Conservation (phyloP, 2,329 filamentous ascomycete genomes). For the Cladophialophora bantiana region DNA sequence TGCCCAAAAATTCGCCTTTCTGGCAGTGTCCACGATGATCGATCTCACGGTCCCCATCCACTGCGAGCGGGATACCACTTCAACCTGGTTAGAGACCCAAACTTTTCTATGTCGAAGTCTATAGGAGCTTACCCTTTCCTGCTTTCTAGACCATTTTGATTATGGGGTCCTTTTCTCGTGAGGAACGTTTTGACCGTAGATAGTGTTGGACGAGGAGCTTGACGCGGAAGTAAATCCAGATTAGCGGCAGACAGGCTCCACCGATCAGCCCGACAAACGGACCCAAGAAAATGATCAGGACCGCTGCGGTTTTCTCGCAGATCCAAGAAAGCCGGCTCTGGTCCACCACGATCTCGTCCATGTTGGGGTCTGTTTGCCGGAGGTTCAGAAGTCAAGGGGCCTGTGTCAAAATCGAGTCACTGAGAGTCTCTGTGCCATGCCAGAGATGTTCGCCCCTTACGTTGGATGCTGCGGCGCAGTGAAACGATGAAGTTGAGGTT, state of each 20-base stretch:
- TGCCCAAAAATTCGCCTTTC: neutral
- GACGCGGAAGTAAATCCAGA: neutral
- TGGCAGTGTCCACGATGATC: neutral
- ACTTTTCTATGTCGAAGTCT: neutral
- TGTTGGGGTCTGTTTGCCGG: neutral
- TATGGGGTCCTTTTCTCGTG: neutral
- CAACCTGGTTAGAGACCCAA: neutral
- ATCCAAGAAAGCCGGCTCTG: neutral
- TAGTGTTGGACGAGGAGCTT: neutral
- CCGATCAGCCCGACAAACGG: neutral
- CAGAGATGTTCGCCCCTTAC: neutral
- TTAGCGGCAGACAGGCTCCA: neutral
- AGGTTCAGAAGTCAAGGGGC: neutral
- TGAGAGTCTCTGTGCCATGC: neutral
- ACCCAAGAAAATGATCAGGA: neutral
- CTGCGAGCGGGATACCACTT: neutral
- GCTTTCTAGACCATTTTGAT: neutral
- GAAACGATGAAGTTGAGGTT: neutral
- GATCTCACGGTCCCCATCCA: neutral
- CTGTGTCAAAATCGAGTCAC: no score
- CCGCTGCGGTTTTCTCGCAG: neutral
- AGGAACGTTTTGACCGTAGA: neutral
- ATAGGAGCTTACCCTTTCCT: neutral
- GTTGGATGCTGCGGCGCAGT: neutral
- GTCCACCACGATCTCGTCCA: neutral